Conservation (phyloP, 352 stramenopile species). For the Nothophytophthora sp. region DNA sequence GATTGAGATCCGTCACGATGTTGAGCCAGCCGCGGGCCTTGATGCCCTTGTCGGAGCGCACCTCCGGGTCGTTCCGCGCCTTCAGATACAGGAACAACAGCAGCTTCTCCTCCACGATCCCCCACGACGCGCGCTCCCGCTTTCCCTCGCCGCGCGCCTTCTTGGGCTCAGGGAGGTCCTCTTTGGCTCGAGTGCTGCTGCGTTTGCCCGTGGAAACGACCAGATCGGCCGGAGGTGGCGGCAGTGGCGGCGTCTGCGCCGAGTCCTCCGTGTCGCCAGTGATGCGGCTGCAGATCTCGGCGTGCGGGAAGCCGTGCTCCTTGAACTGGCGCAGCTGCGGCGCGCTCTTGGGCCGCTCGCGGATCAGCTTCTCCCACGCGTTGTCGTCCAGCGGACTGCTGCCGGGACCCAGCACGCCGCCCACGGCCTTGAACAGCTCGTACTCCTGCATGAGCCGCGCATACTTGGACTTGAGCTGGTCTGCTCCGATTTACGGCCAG, state of each 20-base stretch:
- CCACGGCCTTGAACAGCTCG: constrained; percentile 26
- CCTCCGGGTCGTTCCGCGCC: constrained; percentile 20
- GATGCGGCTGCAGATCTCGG: constrained; percentile 28
- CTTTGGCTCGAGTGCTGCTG: not conserved
- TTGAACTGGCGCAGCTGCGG: constrained; percentile 31
- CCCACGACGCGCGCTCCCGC: constrained; percentile 5
- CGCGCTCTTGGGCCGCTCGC: constrained; percentile 11
- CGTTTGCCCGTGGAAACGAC: not conserved
- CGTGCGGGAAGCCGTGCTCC: constrained; percentile 24
- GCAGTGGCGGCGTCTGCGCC: not conserved
- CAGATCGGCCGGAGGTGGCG: not conserved
- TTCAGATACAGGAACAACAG: constrained; percentile 33
- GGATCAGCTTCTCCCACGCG: constrained; percentile 26
- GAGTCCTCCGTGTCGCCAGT: constrained; percentile 12
- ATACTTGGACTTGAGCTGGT: constrained; percentile 42
- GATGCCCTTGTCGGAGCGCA: constrained; percentile 18
- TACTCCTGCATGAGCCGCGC: constrained; percentile 32
- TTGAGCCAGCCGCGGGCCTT: constrained; percentile 25
- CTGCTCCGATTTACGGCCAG: constrained; percentile 11
- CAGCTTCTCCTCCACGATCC: constrained; percentile 20
- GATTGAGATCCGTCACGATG: constrained; percentile 25
- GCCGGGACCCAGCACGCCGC: constrained; percentile 1
- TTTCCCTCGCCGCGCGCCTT: constrained; percentile 9
- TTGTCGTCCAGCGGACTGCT: constrained; percentile 8
- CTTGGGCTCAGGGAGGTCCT: constrained; percentile 3